These are phyloP conservation scores for Fusarium sp. DNA, from an alignment of 2,329 filamentous ascomycete genomes.

Conservation along the genomic window DNA sequence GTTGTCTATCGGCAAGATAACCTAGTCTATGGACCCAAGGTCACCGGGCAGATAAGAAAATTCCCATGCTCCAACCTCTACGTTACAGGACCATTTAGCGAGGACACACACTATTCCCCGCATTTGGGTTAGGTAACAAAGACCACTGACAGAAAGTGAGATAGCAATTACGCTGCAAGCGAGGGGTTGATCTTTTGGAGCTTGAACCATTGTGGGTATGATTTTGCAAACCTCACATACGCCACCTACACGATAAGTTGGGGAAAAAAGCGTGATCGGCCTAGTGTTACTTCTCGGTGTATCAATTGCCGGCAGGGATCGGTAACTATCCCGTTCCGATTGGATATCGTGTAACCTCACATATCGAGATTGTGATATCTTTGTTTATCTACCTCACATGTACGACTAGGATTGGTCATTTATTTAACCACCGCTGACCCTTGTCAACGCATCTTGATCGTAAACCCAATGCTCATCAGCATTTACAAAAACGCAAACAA, in stretches of 20 bases:
- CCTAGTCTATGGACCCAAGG: background rate
- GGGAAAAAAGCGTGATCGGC: background rate
- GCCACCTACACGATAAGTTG: constrained; percentile 1
- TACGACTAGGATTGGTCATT: no score
- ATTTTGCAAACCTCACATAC: constrained; percentile 1
- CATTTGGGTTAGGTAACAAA: constrained; percentile 1
- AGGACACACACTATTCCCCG: background rate
- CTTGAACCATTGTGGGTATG: background rate
- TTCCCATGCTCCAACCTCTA: background rate
- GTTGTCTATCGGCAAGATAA: background rate
- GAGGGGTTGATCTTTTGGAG: background rate
- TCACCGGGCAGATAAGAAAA: constrained; percentile 2
- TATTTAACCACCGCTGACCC: background rate
- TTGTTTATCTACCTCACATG: no score
- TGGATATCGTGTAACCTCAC: no score
- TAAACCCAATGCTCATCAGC: background rate
- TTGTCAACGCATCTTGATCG: background rate
- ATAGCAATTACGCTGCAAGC: background rate
- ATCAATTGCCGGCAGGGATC: background rate
- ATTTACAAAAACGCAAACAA: background rate
- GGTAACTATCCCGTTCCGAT: background rate
- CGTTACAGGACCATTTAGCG: background rate
- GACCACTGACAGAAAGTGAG: background rate
- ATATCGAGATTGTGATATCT: no score
- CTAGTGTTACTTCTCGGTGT: background rate